Evolutionary conservation across 139 green algal genomes (phyloP).

Genomic region (Picochlorum sp.): DNA sequence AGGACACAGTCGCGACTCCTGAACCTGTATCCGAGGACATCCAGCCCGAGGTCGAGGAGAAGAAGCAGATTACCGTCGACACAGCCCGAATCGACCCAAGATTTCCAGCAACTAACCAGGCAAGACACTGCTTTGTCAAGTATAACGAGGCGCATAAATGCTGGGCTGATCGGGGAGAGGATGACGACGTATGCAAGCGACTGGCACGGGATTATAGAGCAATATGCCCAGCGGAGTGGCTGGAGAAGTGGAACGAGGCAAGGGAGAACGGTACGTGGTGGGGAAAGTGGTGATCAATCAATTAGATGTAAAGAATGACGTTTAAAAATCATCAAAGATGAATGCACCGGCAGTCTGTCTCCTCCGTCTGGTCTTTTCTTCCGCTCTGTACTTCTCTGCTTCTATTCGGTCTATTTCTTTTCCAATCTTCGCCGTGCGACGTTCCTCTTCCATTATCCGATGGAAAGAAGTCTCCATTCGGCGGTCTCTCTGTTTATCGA

Average conservation of each 20-base stretch:
- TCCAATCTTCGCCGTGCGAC: neutral
- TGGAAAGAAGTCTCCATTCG: constrained; percentile 20
- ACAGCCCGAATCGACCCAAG: constrained; percentile 74
- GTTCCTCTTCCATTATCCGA: neutral
- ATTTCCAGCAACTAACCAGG: constrained; percentile 84
- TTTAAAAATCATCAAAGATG: too few relatives aligned
- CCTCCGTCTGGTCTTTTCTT: neutral
- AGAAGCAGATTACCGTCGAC: constrained; percentile 23
- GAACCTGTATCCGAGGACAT: too few relatives aligned
- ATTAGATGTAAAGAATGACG: too few relatives aligned
- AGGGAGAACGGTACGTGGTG: constrained; percentile 45
- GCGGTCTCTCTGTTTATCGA: constrained; percentile 15
- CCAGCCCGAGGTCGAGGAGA: constrained; percentile 3
- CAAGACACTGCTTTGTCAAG: constrained; percentile 76
- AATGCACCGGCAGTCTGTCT: too few relatives aligned
- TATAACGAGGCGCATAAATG: constrained; percentile 92
- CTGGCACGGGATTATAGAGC: constrained; percentile 67
- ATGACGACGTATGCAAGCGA: constrained; percentile 56
- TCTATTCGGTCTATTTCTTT: constrained; percentile 4
- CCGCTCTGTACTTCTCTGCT: constrained; percentile 2
- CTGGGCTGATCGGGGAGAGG: constrained; percentile 60
- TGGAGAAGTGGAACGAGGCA: constrained; percentile 55
- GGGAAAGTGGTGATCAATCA: constrained; percentile 1
- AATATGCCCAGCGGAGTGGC: constrained; percentile 82
- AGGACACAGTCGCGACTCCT: too few relatives aligned